phyloP scores from a whole-genome alignment of 257 asterid species.

The Jacaranda mimosifolia region DNA sequence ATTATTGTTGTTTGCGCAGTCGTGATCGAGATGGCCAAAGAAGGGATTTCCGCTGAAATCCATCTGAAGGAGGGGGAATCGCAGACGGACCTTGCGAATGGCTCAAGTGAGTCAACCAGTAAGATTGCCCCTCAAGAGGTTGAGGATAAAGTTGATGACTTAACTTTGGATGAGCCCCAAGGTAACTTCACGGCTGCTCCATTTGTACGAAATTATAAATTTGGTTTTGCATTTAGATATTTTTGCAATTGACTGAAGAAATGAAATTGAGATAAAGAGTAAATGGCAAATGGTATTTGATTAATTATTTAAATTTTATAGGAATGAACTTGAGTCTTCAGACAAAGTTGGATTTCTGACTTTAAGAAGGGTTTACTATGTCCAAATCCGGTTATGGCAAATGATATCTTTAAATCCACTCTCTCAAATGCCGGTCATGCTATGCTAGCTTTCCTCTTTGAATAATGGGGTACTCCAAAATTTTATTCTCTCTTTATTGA shows the following conservation, averaged over 20 bases:
- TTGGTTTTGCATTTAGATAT: not conserved
- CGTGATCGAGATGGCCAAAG: slow-evolving; percentile 46
- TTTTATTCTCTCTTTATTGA: not conserved
- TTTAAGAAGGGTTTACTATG: not conserved
- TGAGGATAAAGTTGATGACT: slow-evolving; percentile 61
- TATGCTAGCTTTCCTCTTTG: no score
- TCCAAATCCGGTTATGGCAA: not conserved
- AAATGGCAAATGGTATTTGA: not conserved
- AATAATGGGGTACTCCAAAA: no score
- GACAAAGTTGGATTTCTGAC: not conserved
- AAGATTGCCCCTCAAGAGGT: slow-evolving; percentile 50
- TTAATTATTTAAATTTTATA: slow-evolving; percentile 1
- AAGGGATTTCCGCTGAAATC: slow-evolving; percentile 35
- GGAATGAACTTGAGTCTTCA: not conserved
- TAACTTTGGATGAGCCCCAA: slow-evolving; percentile 63
- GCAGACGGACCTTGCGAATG: slow-evolving; percentile 37
- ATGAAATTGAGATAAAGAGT: slow-evolving; percentile 15
- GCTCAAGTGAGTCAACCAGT: slow-evolving; percentile 41
- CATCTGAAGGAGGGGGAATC: slow-evolving; percentile 46
- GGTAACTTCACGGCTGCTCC: slow-evolving; percentile 43
- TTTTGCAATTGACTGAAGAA: not conserved
- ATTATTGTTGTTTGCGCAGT: slow-evolving; percentile 40
- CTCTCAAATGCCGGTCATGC: not conserved
- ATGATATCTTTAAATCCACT: not conserved
- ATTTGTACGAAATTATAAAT: not conserved